phyloP scores from a whole-genome alignment of 2,329 filamentous ascomycete species.

The Penicillium sp. region DNA sequence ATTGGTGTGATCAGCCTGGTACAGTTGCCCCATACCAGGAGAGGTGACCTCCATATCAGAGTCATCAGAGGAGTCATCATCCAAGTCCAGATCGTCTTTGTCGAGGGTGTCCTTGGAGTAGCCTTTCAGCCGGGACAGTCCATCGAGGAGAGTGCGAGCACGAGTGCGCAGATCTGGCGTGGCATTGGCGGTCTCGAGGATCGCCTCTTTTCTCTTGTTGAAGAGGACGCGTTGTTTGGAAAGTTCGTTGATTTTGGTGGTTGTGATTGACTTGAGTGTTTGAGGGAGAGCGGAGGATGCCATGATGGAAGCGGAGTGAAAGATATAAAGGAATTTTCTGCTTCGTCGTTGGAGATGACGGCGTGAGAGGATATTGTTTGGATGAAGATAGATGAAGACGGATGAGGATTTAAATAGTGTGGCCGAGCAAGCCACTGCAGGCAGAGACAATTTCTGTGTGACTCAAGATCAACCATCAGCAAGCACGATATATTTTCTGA shows the following conservation, averaged over 20 bases:
- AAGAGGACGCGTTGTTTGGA: constrained; percentile 52
- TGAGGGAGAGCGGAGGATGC: constrained; percentile 46
- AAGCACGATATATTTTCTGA: neutral
- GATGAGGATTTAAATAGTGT: too few species aligned
- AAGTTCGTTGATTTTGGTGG: constrained; percentile 57
- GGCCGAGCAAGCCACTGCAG: too few species aligned
- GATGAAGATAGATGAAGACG: too few species aligned
- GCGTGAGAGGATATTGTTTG: too few species aligned
- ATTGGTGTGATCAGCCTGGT: constrained; percentile 39
- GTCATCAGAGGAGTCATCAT: constrained; percentile 11
- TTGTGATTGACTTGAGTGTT: constrained; percentile 55
- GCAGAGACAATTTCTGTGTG: too few species aligned
- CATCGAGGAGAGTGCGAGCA: constrained; percentile 38
- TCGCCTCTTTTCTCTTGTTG: constrained; percentile 46
- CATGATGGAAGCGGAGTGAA: constrained; percentile 22
- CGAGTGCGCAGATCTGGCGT: constrained; percentile 31
- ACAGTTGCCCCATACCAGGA: constrained; percentile 18
- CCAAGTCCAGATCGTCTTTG: constrained; percentile 32
- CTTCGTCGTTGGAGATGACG: too few species aligned
- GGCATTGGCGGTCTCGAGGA: constrained; percentile 36
- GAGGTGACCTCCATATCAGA: constrained; percentile 28
- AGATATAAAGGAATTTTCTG: neutral
- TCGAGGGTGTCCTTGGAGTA: constrained; percentile 37
- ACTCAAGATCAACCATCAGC: too few species aligned
- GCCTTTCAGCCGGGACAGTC: constrained; percentile 39